Conservation (phyloP, 192 early-diverging fungal species). For the Blastocladiella britannica region DNA sequence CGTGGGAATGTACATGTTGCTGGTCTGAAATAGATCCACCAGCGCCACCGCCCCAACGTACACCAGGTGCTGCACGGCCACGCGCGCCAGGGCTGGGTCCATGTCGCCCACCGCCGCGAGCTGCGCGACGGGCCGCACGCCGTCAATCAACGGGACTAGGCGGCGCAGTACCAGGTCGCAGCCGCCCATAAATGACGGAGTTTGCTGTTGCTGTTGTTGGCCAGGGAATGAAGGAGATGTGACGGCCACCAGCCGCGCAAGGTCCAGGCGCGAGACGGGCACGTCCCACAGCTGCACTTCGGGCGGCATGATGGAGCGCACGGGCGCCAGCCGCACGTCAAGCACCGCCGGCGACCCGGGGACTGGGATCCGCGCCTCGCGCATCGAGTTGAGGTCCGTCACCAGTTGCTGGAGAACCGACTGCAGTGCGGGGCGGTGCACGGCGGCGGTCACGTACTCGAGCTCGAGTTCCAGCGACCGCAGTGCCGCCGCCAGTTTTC, state of each 20-base stretch:
- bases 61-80: neutral
- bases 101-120: slow-evolving; percentile 68
- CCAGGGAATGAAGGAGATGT: slow-evolving; percentile 10
- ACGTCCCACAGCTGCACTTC: slow-evolving; percentile 7
- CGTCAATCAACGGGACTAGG: slow-evolving; percentile 64
- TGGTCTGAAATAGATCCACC: neutral
- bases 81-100: slow-evolving; percentile 42
- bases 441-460: slow-evolving; percentile 12
- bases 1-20: neutral
- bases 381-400: neutral
- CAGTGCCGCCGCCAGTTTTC: slow-evolving; percentile 63
- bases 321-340: neutral
- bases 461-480: slow-evolving; percentile 47
- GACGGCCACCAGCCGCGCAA: slow-evolving; percentile 6
- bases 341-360: neutral
- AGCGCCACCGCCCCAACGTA: neutral
- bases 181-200: slow-evolving; percentile 55
- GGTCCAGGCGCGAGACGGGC: slow-evolving; percentile 3
- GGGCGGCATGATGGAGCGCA: slow-evolving; percentile 2
- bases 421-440: slow-evolving; percentile 6
- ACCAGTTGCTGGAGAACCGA: neutral
- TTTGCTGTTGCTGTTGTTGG: slow-evolving; percentile 63
- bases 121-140: slow-evolving; percentile 56
- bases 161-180: slow-evolving; percentile 78
- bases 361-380: neutral